A percentile compares a stretch with the other conserved stretches of the same genome.
Evolutionary conservation across 164 flowering plant genomes (phyloP).

Genomic region (Liriodendron chinense): DNA sequence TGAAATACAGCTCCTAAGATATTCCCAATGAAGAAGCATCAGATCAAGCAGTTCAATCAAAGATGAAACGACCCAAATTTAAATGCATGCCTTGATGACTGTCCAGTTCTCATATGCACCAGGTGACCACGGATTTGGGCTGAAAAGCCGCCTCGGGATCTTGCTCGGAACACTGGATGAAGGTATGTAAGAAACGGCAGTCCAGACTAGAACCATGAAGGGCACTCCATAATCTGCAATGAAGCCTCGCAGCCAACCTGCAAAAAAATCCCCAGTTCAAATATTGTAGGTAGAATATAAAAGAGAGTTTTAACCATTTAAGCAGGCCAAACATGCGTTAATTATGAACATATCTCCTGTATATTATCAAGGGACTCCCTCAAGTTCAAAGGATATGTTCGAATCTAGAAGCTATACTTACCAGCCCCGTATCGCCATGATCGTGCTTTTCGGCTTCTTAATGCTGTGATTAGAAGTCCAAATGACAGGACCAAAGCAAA

Average conservation of each 20-base stretch:
- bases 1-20: not conserved
- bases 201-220: slow-evolving; percentile 93
- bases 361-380: not conserved
- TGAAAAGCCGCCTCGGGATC: slow-evolving; percentile 85
- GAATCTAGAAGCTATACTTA: slow-evolving; percentile 15
- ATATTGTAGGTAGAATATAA: slow-evolving; percentile 1
- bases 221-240: slow-evolving; percentile 99
- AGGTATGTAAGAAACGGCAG: slow-evolving; percentile 86
- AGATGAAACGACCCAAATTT: not conserved
- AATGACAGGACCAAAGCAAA: slow-evolving; percentile 93
- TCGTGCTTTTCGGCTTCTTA: slow-evolving; percentile 89
- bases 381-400: not conserved
- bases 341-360: too few relatives aligned
- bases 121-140: slow-evolving; percentile 99
- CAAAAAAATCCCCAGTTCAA: slow-evolving; percentile 7
- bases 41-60: not conserved
- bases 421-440: slow-evolving; percentile 98
- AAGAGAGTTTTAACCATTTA: not conserved
- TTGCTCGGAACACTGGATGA: slow-evolving; percentile 70
- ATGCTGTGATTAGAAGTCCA: slow-evolving; percentile 80
- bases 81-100: slow-evolving; percentile 66
- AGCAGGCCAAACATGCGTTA: too few relatives aligned
- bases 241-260: slow-evolving; percentile 88
- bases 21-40: not conserved
- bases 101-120: slow-evolving; percentile 98